Base-by-base conservation (phyloP, 768 basidiomycete genomes). In the Calocybe indica region DNA sequence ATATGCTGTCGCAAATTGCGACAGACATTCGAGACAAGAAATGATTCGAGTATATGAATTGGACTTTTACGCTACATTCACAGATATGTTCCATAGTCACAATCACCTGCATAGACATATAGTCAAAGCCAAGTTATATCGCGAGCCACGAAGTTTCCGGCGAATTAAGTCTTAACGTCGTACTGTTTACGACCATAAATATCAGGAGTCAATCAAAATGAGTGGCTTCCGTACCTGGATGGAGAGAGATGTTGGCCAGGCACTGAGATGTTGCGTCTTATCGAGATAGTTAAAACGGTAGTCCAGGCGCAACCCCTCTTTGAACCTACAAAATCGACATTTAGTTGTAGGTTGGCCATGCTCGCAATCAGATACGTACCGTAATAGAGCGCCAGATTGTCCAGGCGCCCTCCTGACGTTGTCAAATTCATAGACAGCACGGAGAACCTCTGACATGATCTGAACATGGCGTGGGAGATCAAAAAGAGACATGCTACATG, bases 221-320 rank as follows among this genome's bases (percentile, higher is more conserved):
- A 15, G 56, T 70, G 46, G 35, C 22, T 22, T 22, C 22, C 42
- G 15, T 59, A 79, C 78, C 68, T 80, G 67, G 33, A 88, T 57
- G 28, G 79, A 65, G 74, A 90, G 66, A 2, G 80, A 78, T 6
- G 74, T 76, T 0, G 88, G 83, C 86, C 86, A 88, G 12, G 85
- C 79, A 4, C 69, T 69, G 8, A 75, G 66, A n/a, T 66, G 46
- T 55, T 79, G 74, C 1, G 69, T 61, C 1, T 60, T 55, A 48
- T 78, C 73, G 50, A 90, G 65, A 60, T 87, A 89, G 46, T 72
- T 69, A 55, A 74, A 74, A 7, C 66, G 66, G 15, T 80, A 62
- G 40, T 79, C 73, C 5, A 72, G 78, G 38, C 74, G 66, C 35
- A 69, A 65, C 2, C 55, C 52, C 45, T 80, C 72, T 43, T 68